Percentiles rank a stretch among this genome's conserved stretches.
Evolutionary conservation across 2,329 filamentous ascomycete genomes (phyloP).

Genomic region (Fusarium bactridioides): DNA sequence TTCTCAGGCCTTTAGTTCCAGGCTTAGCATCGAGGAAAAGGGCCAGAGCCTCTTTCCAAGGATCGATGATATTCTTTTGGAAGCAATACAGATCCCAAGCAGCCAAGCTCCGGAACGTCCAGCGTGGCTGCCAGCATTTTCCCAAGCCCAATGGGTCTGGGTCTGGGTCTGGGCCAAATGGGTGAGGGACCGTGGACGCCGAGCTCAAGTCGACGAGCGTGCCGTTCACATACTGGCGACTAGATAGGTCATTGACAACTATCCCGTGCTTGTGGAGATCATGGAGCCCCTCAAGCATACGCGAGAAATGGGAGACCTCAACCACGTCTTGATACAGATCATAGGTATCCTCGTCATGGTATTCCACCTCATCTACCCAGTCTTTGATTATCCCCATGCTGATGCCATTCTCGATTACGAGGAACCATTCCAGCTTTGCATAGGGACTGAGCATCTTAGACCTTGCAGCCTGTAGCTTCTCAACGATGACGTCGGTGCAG

Average conservation of each 20-base stretch:
- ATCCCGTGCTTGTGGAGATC: not conserved
- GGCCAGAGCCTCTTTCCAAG: not conserved
- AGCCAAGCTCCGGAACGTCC: constrained; percentile 9
- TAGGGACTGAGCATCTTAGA: accelerated
- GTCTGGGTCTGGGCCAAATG: not conserved
- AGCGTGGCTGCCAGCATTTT: not conserved
- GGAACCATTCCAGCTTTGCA: not conserved
- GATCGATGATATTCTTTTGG: not conserved
- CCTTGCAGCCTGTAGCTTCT: not conserved
- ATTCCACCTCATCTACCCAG: not conserved
- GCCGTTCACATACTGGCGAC: constrained; percentile 9
- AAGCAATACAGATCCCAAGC: constrained; percentile 5
- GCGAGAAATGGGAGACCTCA: not conserved
- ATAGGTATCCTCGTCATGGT: not conserved
- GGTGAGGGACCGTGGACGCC: not conserved
- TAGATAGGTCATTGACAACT: not conserved
- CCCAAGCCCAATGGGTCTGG: not conserved
- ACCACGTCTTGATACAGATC: not conserved
- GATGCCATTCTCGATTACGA: accelerated
- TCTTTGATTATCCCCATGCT: constrained; percentile 11
- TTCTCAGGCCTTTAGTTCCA: not conserved
- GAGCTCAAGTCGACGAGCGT: constrained; percentile 4
- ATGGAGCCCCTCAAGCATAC: constrained; percentile 1
- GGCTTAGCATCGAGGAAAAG: not conserved
- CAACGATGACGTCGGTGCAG: not conserved